A percentile compares a stretch with the other conserved stretches of the same genome.
phyloP scores from a whole-genome alignment of 495 filamentous ascomycete species.

The Penicillium coprophilum region DNA sequence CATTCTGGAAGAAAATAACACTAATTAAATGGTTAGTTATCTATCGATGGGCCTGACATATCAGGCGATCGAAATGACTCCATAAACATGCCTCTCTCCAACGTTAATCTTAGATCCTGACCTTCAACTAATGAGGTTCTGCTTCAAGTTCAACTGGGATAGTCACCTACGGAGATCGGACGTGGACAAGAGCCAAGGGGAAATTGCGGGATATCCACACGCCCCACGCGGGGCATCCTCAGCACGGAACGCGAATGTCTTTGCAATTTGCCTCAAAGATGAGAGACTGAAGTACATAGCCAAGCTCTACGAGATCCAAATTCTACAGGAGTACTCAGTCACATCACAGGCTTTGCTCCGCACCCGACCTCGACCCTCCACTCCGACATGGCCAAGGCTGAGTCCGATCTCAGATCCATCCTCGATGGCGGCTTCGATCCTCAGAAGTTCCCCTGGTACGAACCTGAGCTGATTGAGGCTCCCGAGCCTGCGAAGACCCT shows the following conservation, averaged over 20 bases:
- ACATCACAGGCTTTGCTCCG: background rate
- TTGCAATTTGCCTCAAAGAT: background rate
- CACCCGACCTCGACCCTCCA: background rate
- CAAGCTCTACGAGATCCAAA: background rate
- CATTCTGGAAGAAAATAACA: too few species aligned
- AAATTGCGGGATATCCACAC: background rate
- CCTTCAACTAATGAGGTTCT: too few species aligned
- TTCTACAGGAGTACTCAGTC: background rate
- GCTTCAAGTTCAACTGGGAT: too few species aligned
- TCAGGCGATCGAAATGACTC: too few species aligned
- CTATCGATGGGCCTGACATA: too few species aligned
- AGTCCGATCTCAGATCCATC: conserved; percentile 14
- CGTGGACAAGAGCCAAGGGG: too few species aligned
- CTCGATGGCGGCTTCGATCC: conserved; percentile 16
- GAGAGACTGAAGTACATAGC: background rate
- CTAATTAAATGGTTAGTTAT: too few species aligned
- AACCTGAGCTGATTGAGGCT: conserved; percentile 15
- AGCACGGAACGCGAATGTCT: background rate
- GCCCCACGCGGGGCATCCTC: background rate
- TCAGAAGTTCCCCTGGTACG: conserved; percentile 22
- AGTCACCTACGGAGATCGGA: too few species aligned
- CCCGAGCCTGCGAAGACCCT: conserved; percentile 31
- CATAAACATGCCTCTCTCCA: too few species aligned
- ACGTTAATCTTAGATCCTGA: too few species aligned
- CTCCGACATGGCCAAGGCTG: conserved; percentile 19